phyloP scores from a whole-genome alignment of 1,139 yeast species.

The Lodderomyces metapsilosis region DNA sequence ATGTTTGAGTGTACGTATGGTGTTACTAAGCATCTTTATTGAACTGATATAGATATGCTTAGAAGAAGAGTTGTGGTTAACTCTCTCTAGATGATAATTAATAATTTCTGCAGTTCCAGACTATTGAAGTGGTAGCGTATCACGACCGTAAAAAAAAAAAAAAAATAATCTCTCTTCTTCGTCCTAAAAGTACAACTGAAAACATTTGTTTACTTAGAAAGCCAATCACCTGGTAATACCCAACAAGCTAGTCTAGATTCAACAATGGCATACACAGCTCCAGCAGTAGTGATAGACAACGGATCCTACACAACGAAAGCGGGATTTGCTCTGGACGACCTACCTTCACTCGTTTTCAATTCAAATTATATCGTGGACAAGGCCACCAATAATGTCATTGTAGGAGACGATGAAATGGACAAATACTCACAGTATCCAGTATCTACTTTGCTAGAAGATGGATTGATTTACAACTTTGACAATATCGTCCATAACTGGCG shows the following conservation, averaged over 20 bases:
- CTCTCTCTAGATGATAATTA: no score
- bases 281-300: conserved; percentile 67
- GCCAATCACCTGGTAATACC: no score
- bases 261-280: conserved; percentile 38
- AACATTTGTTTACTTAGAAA: no score
- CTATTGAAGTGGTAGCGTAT: no score
- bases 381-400: conserved; percentile 25
- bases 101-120: no score
- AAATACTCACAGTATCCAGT: conserved; percentile 48
- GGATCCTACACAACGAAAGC: conserved; percentile 68
- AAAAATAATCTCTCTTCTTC: no score
- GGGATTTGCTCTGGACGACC: conserved; percentile 65
- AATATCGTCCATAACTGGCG: conserved; percentile 59
- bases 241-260: neutral
- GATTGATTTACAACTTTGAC: conserved; percentile 65
- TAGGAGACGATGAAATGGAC: conserved; percentile 53
- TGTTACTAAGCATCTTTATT: neutral
- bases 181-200: no score
- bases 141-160: no score
- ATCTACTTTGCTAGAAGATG: conserved; percentile 63
- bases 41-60: no score
- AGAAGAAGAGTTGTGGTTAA: no score
- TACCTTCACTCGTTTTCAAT: conserved; percentile 59
- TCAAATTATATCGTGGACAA: conserved; percentile 45
- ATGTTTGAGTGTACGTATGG: conserved; percentile 1